Evolutionary conservation across 441 rosid species (phyloP).

Genomic region (Gossypium schwendimanii): DNA sequence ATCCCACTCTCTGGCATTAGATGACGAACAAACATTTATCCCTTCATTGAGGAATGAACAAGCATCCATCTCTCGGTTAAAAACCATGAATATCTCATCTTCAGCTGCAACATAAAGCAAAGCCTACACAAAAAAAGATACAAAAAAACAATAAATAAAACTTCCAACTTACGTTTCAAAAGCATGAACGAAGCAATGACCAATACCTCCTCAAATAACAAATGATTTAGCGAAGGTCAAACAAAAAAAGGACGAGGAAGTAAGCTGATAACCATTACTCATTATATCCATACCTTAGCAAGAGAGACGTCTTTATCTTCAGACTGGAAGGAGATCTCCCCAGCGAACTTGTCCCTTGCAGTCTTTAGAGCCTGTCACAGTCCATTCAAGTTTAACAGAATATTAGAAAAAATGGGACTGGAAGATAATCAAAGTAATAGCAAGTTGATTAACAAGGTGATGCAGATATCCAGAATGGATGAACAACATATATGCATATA

Average conservation of each 20-base stretch:
- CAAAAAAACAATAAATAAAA: not conserved
- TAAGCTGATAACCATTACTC: slow-evolving; percentile 4
- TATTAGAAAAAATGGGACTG: slow-evolving; percentile 5
- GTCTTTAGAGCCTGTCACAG: slow-evolving; percentile 43
- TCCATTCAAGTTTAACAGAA: not conserved
- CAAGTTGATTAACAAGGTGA: not conserved
- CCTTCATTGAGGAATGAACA: slow-evolving; percentile 40
- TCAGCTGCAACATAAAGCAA: slow-evolving; percentile 78
- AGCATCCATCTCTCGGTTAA: slow-evolving; percentile 54
- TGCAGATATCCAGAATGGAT: slow-evolving; percentile 11
- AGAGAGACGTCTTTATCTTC: slow-evolving; percentile 70
- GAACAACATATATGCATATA: slow-evolving; percentile 12
- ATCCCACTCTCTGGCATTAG: slow-evolving; percentile 35
- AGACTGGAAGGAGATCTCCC: slow-evolving; percentile 59
- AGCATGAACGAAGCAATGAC: not conserved
- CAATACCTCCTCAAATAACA: too few species aligned
- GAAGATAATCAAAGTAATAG: not conserved
- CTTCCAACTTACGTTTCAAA: not conserved
- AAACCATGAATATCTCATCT: slow-evolving; percentile 66
- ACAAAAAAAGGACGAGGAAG: not conserved
- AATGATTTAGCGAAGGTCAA: not conserved
- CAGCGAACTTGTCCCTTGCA: slow-evolving; percentile 57
- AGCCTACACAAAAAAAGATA: slow-evolving; percentile 35
- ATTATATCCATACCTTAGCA: slow-evolving; percentile 50
- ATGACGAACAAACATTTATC: slow-evolving; percentile 27